Percentiles rank a stretch among this genome's conserved stretches.
These are phyloP conservation scores for Fusarium praegraminearum DNA, from an alignment of 2,329 filamentous ascomycete species.

Conservation along the genomic window DNA sequence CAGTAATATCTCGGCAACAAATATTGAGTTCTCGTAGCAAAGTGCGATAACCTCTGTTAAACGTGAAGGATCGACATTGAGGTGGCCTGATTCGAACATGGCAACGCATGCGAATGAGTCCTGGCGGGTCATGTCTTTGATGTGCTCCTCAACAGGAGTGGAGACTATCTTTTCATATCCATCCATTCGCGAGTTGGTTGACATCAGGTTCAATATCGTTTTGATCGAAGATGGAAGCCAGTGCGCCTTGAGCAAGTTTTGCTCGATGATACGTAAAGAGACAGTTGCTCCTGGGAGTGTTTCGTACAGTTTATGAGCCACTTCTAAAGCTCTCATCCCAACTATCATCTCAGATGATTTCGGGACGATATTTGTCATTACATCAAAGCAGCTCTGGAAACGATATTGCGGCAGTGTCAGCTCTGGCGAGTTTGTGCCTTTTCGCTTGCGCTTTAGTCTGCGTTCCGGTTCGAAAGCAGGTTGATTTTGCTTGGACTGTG, in stretches of 20 bases:
- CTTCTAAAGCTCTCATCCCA: background rate
- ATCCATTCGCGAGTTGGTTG: background rate
- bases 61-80: background rate
- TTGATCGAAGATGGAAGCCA: background rate
- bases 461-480: background rate
- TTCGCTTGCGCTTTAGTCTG: background rate
- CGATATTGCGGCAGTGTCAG: background rate
- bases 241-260: background rate
- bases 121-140: background rate
- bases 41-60: background rate
- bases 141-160: background rate
- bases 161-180: background rate
- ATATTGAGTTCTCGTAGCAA: background rate
- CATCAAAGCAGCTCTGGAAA: background rate
- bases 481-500: background rate
- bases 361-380: background rate
- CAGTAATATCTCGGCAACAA: background rate
- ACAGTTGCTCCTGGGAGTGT: background rate
- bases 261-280: background rate
- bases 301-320: background rate
- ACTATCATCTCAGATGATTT: background rate
- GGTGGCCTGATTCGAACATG: background rate
- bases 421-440: background rate
- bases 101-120: background rate
- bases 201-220: background rate